A percentile compares a stretch with the other conserved stretches of the same genome.
phyloP scores from a whole-genome alignment of 2,329 filamentous ascomycete genomes.

The Pseudocercospora vitis region DNA sequence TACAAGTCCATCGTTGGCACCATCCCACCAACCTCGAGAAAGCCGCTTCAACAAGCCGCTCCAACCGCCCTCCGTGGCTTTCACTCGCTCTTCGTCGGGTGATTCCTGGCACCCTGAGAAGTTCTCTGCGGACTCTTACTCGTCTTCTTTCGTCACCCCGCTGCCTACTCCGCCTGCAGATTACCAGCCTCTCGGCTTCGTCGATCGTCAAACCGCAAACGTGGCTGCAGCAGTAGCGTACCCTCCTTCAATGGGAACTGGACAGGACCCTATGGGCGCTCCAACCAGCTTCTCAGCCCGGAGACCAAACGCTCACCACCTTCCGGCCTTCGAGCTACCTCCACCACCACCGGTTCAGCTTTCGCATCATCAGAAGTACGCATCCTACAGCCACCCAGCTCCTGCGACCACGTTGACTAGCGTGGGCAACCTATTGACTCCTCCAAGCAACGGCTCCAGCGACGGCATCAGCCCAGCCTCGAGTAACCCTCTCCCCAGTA shows the following conservation, averaged over 20 bases:
- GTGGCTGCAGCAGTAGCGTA: slow-evolving; percentile 64
- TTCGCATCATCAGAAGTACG: slow-evolving; percentile 50
- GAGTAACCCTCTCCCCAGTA: slow-evolving; percentile 60
- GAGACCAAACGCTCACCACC: slow-evolving; percentile 66
- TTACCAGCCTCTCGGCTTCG: slow-evolving; percentile 33
- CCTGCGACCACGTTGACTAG: slow-evolving; percentile 48
- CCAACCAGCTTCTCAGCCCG: slow-evolving; percentile 68
- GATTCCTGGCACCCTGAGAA: slow-evolving; percentile 33
- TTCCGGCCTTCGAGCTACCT: slow-evolving; percentile 69
- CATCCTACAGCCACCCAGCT: slow-evolving; percentile 38
- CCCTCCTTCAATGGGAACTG: slow-evolving; percentile 62
- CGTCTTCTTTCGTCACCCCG: slow-evolving; percentile 29
- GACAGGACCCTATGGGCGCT: slow-evolving; percentile 60
- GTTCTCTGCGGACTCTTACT: slow-evolving; percentile 26
- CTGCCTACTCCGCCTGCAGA: slow-evolving; percentile 37
- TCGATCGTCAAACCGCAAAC: slow-evolving; percentile 49
- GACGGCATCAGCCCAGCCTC: slow-evolving; percentile 65
- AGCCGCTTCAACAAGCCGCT: slow-evolving; percentile 19
- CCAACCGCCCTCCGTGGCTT: slow-evolving; percentile 37
- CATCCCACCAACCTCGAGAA: slow-evolving; percentile 14
- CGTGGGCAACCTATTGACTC: slow-evolving; percentile 63
- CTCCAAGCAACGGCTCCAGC: slow-evolving; percentile 58
- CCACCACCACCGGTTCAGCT: slow-evolving; percentile 59
- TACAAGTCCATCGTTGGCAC: slow-evolving; percentile 10
- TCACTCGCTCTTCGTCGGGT: slow-evolving; percentile 32